Percentiles rank a stretch among this genome's conserved stretches.
These are phyloP conservation scores for Hibiscus syriacus DNA, from an alignment of 345 rosid species.

Conservation along the genomic window DNA sequence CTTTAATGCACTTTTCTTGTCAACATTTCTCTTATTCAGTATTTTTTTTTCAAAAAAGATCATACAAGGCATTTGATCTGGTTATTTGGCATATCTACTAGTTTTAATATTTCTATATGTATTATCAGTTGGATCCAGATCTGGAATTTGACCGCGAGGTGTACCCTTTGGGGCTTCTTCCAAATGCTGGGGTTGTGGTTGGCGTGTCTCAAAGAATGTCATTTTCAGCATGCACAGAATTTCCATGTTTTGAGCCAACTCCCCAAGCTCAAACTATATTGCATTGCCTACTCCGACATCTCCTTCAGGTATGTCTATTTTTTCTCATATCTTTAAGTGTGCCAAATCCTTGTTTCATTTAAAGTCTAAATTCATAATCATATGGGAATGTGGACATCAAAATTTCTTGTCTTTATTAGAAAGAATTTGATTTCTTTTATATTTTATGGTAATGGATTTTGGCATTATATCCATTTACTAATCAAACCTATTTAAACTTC, in stretches of 20 bases:
- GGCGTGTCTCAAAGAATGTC: slow-evolving; percentile 96
- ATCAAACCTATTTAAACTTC: background rate
- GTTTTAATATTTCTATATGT: slow-evolving; percentile 14
- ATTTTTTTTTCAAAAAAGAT: background rate
- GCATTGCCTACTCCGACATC: slow-evolving; percentile 95
- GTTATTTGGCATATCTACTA: background rate
- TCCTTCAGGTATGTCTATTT: slow-evolving; percentile 70
- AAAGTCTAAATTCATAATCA: background rate
- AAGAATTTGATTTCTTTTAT: background rate
- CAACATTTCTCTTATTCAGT: background rate
- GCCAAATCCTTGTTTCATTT: background rate
- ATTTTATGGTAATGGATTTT: background rate
- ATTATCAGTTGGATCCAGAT: slow-evolving; percentile 88
- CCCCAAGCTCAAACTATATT: slow-evolving; percentile 97
- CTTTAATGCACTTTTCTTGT: background rate
- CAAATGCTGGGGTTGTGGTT: slow-evolving; percentile 91
- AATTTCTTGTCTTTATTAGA: background rate
- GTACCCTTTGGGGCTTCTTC: slow-evolving; percentile 92
- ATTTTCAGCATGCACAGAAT: slow-evolving; percentile 93
- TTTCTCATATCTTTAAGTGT: background rate
- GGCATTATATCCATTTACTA: background rate
- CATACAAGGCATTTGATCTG: background rate
- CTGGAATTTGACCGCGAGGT: slow-evolving; percentile 96
- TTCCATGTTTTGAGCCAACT: slow-evolving; percentile 96
- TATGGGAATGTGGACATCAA: background rate